Evolutionary conservation across 2,329 filamentous ascomycete genomes (phyloP), one percentile per base, ranked within the genome.

Genomic region (Clonostachys solani): DNA sequence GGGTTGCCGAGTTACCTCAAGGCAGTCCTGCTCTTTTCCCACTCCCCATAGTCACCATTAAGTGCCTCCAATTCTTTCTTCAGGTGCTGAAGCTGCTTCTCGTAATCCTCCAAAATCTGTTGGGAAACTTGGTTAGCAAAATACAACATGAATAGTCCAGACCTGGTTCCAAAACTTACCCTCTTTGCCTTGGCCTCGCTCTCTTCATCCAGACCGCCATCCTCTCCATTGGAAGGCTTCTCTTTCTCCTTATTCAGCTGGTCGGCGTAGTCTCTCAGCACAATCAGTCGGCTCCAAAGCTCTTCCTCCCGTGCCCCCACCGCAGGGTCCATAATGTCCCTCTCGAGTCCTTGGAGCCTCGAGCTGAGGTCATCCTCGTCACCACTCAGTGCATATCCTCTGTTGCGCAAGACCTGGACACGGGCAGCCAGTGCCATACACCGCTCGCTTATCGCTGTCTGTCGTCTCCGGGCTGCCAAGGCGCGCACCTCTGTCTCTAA

Each of bases 241-340:
- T 86, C 87, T 49, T 89, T 76, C 70, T 94, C 88, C 56, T 80
- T 81, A 59, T 86, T 85, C 55, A 95, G 66, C 57, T 83, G 78
- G 54, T 85, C 81, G 18, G 87, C 85, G 54, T 89, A 82, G 51
- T 87, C 86, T 53, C 87, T 75, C 43, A 94, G 71, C 36, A 86
- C 80, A 43, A 91, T 85, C 69, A 94, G 80, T 42, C 89, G 75
- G 53, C 88, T 90, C 89, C 89, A 94, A 41, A 94, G 82, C 71
- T 94, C 89, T 65, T 94, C 89, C 60, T 89, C 85, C 54, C 87
- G 74, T 4, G 87, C 88, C 36, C 80, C 80, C 47, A 92, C 75
- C 8, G 84, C 83, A 8, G 89, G 89, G 59, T 94, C 89, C 53
- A 84, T 82, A 29, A 90, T 80, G 44, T 75, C 74, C 58, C 81